Percentiles rank a stretch among this genome's conserved stretches.
Conservation (phyloP, 331 rosid species). For the Acacia pycnantha region DNA sequence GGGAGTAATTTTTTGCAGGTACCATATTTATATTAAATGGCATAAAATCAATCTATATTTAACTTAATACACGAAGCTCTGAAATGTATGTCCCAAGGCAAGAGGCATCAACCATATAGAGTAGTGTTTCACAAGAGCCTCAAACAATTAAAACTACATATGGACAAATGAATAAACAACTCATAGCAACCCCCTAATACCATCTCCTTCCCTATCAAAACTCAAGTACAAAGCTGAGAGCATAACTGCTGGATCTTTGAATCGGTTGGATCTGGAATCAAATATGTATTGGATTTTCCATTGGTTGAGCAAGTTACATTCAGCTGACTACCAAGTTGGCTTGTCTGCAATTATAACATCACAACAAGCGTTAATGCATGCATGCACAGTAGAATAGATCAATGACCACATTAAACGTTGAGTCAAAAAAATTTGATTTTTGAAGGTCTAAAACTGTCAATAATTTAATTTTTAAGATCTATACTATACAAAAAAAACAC, state of each 20-base stretch:
- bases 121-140: slow-evolving; percentile 20
- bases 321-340: slow-evolving; percentile 68
- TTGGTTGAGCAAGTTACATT: slow-evolving; percentile 79
- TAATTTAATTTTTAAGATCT: neutral
- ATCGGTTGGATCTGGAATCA: slow-evolving; percentile 43
- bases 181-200: slow-evolving; percentile 1
- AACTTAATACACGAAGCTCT: slow-evolving; percentile 17
- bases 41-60: neutral
- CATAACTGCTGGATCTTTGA: slow-evolving; percentile 82
- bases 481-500: too few species aligned
- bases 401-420: neutral
- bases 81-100: slow-evolving; percentile 18
- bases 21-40: neutral
- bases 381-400: neutral
- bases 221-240: slow-evolving; percentile 69
- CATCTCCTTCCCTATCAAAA: slow-evolving; percentile 10
- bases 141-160: slow-evolving; percentile 1
- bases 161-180: slow-evolving; percentile 30
- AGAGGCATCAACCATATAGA: slow-evolving; percentile 15
- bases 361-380: slow-evolving; percentile 14
- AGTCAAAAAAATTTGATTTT: neutral
- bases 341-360: slow-evolving; percentile 56
- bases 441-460: neutral
- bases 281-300: slow-evolving; percentile 55
- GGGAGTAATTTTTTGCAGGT: neutral